Percentiles rank a stretch among this genome's conserved stretches.
Evolutionary conservation across 305 asterid species (phyloP).

Genomic region (Salvia sclarea): DNA sequence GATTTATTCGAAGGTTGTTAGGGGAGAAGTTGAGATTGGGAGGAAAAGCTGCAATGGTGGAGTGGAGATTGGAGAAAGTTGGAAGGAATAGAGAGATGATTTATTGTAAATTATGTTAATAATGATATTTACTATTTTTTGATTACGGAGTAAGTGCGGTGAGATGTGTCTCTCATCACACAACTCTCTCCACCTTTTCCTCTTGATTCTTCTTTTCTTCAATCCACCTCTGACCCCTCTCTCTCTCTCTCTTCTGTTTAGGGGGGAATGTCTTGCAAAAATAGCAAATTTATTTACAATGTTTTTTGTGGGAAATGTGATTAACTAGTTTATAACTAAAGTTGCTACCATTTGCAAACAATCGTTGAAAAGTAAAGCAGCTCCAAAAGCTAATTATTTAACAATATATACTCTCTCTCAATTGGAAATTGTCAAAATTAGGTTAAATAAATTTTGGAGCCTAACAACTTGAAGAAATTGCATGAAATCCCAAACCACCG

Average conservation of each 20-base stretch:
- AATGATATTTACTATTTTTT: constrained; percentile 33
- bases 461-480: too few species aligned
- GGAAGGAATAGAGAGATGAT: constrained; percentile 10
- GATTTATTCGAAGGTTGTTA: constrained; percentile 1
- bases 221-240: too few species aligned
- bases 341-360: too few species aligned
- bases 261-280: not conserved
- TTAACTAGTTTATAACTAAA: too few species aligned
- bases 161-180: constrained; percentile 67
- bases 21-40: constrained; percentile 38
- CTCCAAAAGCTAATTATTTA: too few species aligned
- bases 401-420: too few species aligned
- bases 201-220: constrained; percentile 29
- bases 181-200: constrained; percentile 64
- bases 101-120: constrained; percentile 24
- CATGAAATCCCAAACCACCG: too few species aligned
- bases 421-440: too few species aligned
- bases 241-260: not conserved
- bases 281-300: not conserved
- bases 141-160: constrained; percentile 39
- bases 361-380: too few species aligned
- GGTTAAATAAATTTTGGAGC: too few species aligned
- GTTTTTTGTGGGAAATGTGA: not conserved
- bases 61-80: constrained; percentile 26
- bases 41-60: constrained; percentile 40